Conservation (phyloP, 23 red algal species). For the Agarophyton chilense region DNA sequence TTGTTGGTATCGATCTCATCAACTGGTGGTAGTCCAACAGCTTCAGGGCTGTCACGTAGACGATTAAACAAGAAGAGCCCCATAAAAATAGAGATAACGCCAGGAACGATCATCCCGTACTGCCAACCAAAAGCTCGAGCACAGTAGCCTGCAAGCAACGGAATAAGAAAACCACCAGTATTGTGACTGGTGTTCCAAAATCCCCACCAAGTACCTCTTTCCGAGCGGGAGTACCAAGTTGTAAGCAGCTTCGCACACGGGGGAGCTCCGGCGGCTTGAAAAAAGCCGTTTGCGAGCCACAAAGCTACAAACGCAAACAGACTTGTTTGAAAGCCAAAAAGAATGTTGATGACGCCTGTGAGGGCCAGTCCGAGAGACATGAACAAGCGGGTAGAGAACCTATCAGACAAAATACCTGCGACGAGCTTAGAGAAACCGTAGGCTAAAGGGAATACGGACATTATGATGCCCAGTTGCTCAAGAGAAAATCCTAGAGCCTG, state of each 20-base stretch:
- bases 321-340: slow-evolving; percentile 93
- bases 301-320: slow-evolving; percentile 76
- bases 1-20: slow-evolving; percentile 34
- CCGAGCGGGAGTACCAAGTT: slow-evolving; percentile 93
- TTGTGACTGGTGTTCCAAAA: slow-evolving; percentile 99
- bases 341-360: slow-evolving; percentile 97
- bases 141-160: slow-evolving; percentile 91
- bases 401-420: slow-evolving; percentile 90
- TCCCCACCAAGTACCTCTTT: slow-evolving; percentile 99
- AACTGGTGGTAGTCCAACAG: slow-evolving; percentile 90
- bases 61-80: slow-evolving; percentile 88
- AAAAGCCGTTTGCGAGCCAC: slow-evolving; percentile 95
- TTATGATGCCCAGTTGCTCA: slow-evolving; percentile 95
- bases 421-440: slow-evolving; percentile 99
- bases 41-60: slow-evolving; percentile 82
- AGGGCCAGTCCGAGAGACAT: slow-evolving; percentile 89
- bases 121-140: slow-evolving; percentile 94
- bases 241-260: slow-evolving; percentile 99
- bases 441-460: slow-evolving; percentile 93
- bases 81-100: slow-evolving; percentile 86
- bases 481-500: slow-evolving; percentile 88
- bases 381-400: slow-evolving; percentile 96
- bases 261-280: slow-evolving; percentile 96
- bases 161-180: slow-evolving; percentile 99
- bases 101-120: slow-evolving; percentile 98